phyloP scores from a whole-genome alignment of 148 eudicot genomes.

The Dysphania ambrosioides region DNA sequence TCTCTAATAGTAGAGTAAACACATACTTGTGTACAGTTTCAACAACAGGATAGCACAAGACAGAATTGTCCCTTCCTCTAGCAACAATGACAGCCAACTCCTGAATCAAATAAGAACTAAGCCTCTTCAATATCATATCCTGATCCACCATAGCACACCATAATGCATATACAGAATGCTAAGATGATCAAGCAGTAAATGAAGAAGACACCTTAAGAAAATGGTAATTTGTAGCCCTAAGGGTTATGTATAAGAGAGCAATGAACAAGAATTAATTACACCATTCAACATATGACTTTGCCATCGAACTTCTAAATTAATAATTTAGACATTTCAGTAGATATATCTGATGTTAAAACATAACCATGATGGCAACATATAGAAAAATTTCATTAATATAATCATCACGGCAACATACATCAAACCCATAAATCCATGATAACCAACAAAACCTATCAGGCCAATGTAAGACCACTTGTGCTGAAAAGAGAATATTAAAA shows the following conservation, averaged over 20 bases:
- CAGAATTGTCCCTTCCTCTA: conserved; percentile 84
- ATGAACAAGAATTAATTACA: too few species aligned
- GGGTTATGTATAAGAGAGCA: too few species aligned
- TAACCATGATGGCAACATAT: too few species aligned
- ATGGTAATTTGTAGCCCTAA: too few species aligned
- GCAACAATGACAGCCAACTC: conserved; percentile 95
- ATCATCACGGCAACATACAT: too few species aligned
- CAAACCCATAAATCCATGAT: too few species aligned
- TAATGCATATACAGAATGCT: neutral
- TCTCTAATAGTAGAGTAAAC: neutral
- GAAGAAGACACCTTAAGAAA: neutral
- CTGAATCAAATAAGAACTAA: conserved; percentile 34
- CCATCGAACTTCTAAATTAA: too few species aligned
- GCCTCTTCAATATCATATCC: neutral
- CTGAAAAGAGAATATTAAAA: neutral
- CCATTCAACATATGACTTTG: too few species aligned
- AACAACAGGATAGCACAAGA: conserved; percentile 82
- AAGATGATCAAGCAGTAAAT: neutral
- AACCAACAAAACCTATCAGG: too few species aligned
- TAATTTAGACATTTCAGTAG: too few species aligned
- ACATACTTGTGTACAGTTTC: conserved; percentile 92
- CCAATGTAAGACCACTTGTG: neutral
- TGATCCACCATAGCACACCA: neutral
- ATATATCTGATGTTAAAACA: too few species aligned
- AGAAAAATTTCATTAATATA: too few species aligned